Evolutionary conservation across 768 basidiomycete species (phyloP).

Genomic region (Xerocomellus amylosporus): DNA sequence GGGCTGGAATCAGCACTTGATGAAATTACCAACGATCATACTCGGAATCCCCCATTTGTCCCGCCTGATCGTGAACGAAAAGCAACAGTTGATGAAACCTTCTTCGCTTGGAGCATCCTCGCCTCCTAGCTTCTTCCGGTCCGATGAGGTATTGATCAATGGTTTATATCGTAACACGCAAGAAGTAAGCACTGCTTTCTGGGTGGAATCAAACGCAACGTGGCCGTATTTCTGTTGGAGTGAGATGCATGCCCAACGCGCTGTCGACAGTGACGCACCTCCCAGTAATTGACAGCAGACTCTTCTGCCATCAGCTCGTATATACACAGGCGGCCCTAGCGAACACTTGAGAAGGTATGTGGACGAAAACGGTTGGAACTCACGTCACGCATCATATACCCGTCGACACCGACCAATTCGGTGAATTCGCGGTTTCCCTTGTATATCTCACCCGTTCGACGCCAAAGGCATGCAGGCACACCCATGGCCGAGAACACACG

Average conservation of each 20-base stretch:
- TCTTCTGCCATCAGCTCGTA: conserved; percentile 99
- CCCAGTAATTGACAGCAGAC: conserved; percentile 96
- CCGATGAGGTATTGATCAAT: conserved; percentile 40
- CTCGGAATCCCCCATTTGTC: conserved; percentile 86
- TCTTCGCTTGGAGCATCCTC: conserved; percentile 51
- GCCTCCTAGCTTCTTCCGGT: conserved; percentile 30
- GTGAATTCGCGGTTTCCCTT: conserved; percentile 97
- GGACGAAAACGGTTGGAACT: conserved; percentile 21
- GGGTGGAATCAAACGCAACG: conserved; percentile 87
- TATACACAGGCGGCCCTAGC: conserved; percentile 85
- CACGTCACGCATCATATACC: conserved; percentile 84
- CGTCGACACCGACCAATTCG: conserved; percentile 83
- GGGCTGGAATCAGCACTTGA: conserved; percentile 48
- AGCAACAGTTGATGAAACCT: conserved; percentile 80
- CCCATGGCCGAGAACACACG: conserved; percentile 94
- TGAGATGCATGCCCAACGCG: background rate
- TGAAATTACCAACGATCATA: conserved; percentile 90
- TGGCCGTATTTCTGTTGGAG: conserved; percentile 84
- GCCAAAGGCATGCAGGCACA: conserved; percentile 95
- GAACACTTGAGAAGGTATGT: background rate
- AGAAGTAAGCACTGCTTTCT: conserved; percentile 91
- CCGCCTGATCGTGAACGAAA: conserved; percentile 85
- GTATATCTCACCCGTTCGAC: conserved; percentile 97
- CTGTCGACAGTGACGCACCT: conserved; percentile 47
- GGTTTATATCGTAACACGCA: conserved; percentile 86